Conservation (phyloP, 129 eudicot genomes). For the Escallonia herrerae region DNA sequence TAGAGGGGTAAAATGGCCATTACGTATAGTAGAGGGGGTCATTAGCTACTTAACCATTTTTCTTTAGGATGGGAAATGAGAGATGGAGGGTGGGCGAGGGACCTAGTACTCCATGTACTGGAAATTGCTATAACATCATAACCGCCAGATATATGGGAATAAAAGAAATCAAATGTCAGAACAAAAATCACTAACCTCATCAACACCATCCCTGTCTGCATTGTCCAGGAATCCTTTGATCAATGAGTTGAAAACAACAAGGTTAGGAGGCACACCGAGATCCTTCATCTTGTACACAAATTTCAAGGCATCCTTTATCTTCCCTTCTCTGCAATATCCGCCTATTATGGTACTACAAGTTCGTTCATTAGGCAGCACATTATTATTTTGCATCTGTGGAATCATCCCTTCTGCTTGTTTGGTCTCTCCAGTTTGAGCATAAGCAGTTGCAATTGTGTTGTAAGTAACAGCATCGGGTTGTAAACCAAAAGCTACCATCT, state of each 20-base stretch:
- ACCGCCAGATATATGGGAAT: not conserved
- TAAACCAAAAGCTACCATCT: conserved; percentile 43
- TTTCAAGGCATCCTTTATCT: conserved; percentile 40
- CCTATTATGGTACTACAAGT: conserved; percentile 41
- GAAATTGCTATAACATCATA: not conserved
- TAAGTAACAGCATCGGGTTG: conserved; percentile 46
- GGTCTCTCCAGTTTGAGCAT: conserved; percentile 35
- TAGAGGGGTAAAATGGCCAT: too few relatives aligned
- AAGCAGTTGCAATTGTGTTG: conserved; percentile 40
- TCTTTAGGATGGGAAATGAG: not conserved
- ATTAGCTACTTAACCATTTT: too few relatives aligned
- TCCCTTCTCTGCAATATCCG: conserved; percentile 52
- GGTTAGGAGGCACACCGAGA: conserved; percentile 36
- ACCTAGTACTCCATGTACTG: not conserved
- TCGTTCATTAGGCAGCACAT: conserved; percentile 36
- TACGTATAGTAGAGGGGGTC: too few relatives aligned
- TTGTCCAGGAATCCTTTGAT: conserved; percentile 42
- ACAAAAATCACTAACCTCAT: conserved; percentile 35
- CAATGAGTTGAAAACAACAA: conserved; percentile 41
- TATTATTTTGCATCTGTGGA: conserved; percentile 40
- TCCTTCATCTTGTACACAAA: conserved; percentile 50
- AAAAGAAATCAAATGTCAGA: not conserved
- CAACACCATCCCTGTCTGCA: conserved; percentile 39
- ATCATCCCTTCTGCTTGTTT: conserved; percentile 36
- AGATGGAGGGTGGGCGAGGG: too few relatives aligned